phyloP scores from a whole-genome alignment of 371 early-diverging fungal species.

The Mucor mucedo region DNA sequence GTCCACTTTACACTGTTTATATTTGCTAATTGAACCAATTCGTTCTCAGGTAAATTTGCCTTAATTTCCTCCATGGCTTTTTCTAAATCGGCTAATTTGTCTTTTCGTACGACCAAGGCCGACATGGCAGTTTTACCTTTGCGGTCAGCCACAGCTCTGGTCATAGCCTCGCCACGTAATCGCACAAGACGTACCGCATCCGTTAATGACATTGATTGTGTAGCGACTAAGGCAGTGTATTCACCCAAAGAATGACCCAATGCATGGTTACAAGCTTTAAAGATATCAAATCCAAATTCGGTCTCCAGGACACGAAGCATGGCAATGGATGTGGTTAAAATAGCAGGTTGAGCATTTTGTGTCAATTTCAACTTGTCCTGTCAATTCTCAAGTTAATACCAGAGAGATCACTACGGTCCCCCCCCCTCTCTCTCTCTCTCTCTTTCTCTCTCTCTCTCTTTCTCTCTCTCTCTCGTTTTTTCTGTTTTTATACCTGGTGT shows the following conservation, averaged over 20 bases:
- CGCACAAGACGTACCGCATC: slow-evolving; percentile 88
- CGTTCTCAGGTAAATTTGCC: slow-evolving; percentile 63
- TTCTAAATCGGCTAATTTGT: slow-evolving; percentile 75
- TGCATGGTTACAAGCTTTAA: slow-evolving; percentile 72
- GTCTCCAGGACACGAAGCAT: slow-evolving; percentile 84
- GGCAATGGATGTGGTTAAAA: slow-evolving; percentile 89
- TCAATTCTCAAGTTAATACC: background rate
- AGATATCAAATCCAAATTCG: slow-evolving; percentile 81
- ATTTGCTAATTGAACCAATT: slow-evolving; percentile 85
- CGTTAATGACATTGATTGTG: slow-evolving; percentile 71
- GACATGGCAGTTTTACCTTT: slow-evolving; percentile 83
- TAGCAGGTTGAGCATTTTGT: slow-evolving; percentile 95
- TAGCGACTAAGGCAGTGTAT: slow-evolving; percentile 88
- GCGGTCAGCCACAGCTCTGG: slow-evolving; percentile 69
- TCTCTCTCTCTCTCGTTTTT: background rate
- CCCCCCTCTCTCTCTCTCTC: background rate
- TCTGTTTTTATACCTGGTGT: slow-evolving; percentile 36
- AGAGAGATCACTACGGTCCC: no score
- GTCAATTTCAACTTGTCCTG: slow-evolving; percentile 78
- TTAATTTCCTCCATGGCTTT: slow-evolving; percentile 69
- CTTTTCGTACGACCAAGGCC: slow-evolving; percentile 81
- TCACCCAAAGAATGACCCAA: slow-evolving; percentile 97
- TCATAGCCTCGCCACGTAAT: slow-evolving; percentile 88
- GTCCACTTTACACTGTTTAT: slow-evolving; percentile 71
- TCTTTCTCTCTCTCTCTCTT: background rate